Evolutionary conservation across 208 protist species (phyloP), one percentile per base, ranked within the genome.

Genomic region (Crithidia fasciculata): DNA sequence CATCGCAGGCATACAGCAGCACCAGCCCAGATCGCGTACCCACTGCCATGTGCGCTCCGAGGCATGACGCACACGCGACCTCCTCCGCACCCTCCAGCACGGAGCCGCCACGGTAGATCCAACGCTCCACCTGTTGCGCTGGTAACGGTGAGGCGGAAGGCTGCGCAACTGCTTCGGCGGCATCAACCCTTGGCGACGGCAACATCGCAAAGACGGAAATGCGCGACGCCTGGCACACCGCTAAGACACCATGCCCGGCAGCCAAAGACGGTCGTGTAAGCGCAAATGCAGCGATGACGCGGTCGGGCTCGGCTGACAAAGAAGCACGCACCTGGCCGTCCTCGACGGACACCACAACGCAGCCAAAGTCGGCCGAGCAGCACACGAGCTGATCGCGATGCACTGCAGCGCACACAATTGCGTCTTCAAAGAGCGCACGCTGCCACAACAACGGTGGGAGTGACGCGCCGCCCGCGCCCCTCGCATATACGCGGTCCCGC

Each of bases 1-100:
- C 74, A 56, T 84, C 65, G 59, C 83, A 85, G 36, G 19, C 45
- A 69, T 86, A 80, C 49, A 96, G 84, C 47, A 94, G 50, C 49
- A 96, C 90, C 43, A 93, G 77, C 18, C 92, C 92, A 19, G 85
- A 89, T 5, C 71, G 72, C 10, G 92, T 92, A 44, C 92, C 92
- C 12, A 70, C 82, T 3, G 82, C 88, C 57, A 94, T 52, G 65
- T 89, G 83, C 6, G 54, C 76, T 3, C 65, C 85, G 8, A 80
- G 80, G 61, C 81, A 90, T 56, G 86, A 90, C n/a, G 82, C 83
- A 45, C 88, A 91, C 65, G 83, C 79, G 10, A 93, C 49, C 50
- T 71, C 61, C 54, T 80, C 74, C 16, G 43, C 57, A 9, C 57
- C 57, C 4, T 19, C 55, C n/a, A 74, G 0, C 10, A 13, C 44